Percentiles rank a stretch among this genome's conserved stretches.
Evolutionary conservation across 768 basidiomycete genomes (phyloP).

Genomic region (Leccinum olivaceopallidum): DNA sequence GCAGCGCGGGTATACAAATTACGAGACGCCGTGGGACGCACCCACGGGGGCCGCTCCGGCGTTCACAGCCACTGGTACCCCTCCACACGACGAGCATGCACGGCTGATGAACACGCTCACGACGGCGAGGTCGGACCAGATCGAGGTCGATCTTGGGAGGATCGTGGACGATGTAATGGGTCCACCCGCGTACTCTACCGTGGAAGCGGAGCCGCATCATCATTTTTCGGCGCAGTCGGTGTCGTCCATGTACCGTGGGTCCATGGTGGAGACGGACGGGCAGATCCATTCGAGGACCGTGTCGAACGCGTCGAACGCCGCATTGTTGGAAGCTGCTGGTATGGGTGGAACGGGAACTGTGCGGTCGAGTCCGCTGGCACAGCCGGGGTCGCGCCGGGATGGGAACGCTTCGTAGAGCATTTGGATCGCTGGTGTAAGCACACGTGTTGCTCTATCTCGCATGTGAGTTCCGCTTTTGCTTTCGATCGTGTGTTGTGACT

Average conservation of each 20-base stretch:
- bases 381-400: neutral
- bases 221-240: constrained; percentile 29
- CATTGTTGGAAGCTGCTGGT: constrained; percentile 27
- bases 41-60: neutral
- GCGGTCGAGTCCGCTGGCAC: constrained; percentile 25
- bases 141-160: constrained; percentile 39
- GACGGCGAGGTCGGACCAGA: neutral
- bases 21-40: constrained; percentile 26
- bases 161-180: constrained; percentile 56
- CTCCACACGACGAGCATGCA: constrained; percentile 35
- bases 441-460: constrained; percentile 2
- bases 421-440: neutral
- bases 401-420: neutral
- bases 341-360: constrained; percentile 7
- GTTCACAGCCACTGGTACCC: constrained; percentile 23
- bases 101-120: constrained; percentile 25
- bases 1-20: constrained; percentile 16
- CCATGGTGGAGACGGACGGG: constrained; percentile 7
- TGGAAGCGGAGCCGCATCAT: neutral
- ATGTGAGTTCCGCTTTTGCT: neutral
- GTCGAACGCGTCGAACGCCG: constrained; percentile 24
- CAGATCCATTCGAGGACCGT: constrained; percentile 19
- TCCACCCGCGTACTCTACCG: constrained; percentile 16
- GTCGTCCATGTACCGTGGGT: constrained; percentile 23
- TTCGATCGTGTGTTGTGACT: neutral